Evolutionary conservation across 257 asterid genomes (phyloP).

Genomic region (Plectranthus barbatus): DNA sequence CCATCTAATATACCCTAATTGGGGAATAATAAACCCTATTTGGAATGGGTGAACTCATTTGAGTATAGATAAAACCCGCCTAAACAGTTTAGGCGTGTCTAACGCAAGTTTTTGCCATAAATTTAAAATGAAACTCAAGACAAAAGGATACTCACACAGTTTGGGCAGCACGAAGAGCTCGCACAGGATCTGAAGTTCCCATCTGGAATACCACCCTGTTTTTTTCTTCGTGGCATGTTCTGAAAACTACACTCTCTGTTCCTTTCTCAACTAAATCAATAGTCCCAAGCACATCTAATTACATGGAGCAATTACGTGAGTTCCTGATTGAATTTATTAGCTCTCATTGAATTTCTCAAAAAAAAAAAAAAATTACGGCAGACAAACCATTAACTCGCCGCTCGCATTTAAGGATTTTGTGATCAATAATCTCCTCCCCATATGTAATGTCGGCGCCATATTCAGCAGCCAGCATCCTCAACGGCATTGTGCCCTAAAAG

Average conservation of each 20-base stretch:
- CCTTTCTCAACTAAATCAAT: conserved; percentile 82
- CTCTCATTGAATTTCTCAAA: background rate
- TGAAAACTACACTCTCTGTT: conserved; percentile 57
- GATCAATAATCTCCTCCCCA: conserved; percentile 95
- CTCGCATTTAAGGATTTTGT: conserved; percentile 79
- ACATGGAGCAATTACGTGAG: conserved; percentile 5
- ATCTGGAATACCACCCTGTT: conserved; percentile 74
- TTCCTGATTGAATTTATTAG: conserved; percentile 8
- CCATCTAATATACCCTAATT: no score
- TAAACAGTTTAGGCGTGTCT: no score
- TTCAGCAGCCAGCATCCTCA: conserved; percentile 79
- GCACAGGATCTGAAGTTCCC: conserved; percentile 88
- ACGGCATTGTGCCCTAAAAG: conserved; percentile 74
- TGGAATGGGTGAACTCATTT: no score
- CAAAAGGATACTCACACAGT: conserved; percentile 43
- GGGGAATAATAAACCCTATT: no score
- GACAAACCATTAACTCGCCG: conserved; percentile 53
- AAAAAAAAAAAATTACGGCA: background rate
- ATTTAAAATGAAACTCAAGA: background rate
- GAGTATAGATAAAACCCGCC: no score
- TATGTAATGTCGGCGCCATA: conserved; percentile 87
- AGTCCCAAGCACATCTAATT: conserved; percentile 63
- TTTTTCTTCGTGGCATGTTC: conserved; percentile 80
- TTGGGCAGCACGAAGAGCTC: conserved; percentile 88
- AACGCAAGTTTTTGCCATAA: no score